These are phyloP conservation scores for Xylaria sp. DNA, from an alignment of 2,329 filamentous ascomycete species.

Conservation along the genomic window DNA sequence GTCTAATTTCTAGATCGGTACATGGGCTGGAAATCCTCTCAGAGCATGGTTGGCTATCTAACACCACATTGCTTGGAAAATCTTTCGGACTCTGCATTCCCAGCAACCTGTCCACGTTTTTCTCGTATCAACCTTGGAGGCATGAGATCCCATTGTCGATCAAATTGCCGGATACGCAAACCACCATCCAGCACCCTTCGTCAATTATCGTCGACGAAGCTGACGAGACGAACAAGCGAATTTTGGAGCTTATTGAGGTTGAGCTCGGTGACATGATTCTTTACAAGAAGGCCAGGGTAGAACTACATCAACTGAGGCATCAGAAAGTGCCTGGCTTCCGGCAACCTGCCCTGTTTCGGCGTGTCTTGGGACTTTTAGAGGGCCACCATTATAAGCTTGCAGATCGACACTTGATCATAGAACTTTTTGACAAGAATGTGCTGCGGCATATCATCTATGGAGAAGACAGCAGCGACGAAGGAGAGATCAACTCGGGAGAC, in stretches of 20 bases:
- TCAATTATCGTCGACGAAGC: constrained; percentile 68
- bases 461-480: constrained; percentile 61
- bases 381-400: constrained; percentile 89
- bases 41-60: constrained; percentile 92
- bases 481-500: constrained; percentile 58
- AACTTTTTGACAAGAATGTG: constrained; percentile 92
- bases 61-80: constrained; percentile 82
- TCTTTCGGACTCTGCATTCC: constrained; percentile 91
- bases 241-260: constrained; percentile 79
- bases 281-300: constrained; percentile 84
- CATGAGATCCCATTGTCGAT: constrained; percentile 62
- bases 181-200: constrained; percentile 61
- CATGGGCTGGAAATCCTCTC: constrained; percentile 93
- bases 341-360: constrained; percentile 81
- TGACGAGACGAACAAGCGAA: constrained; percentile 75
- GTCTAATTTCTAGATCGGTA: constrained; percentile 88
- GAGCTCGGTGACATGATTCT: constrained; percentile 94
- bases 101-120: constrained; percentile 78
- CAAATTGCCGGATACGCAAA: constrained; percentile 61
- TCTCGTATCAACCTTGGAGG: constrained; percentile 74
- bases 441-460: constrained; percentile 85
- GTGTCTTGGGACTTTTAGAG: constrained; percentile 86
- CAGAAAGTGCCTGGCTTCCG: constrained; percentile 80
- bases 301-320: constrained; percentile 81
- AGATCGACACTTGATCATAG: constrained; percentile 89